Evolutionary conservation across 2,329 filamentous ascomycete species (phyloP), one percentile per base, ranked within the genome.

Genomic region (Xylariaceae sp.): DNA sequence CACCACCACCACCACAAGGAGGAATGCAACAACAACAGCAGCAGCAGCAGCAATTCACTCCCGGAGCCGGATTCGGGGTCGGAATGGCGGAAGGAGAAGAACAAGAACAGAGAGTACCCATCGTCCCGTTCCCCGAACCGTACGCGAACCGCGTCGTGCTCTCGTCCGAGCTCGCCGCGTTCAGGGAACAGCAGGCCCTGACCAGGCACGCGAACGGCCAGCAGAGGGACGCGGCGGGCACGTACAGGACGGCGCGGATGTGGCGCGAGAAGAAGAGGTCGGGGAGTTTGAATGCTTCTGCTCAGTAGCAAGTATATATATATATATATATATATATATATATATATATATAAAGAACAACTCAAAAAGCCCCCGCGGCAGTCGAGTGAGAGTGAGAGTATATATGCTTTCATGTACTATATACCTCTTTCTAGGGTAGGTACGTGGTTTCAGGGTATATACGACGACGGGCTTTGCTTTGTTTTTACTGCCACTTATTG

Each of bases 121-220:
- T 44, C 15, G 7, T 9, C 21, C 32, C 40, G 12, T 51, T 51
- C 34, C 41, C 40, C 9, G 40, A 41, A 17, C 35, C 47, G 14
- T 50, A 42, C 27, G 38, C 43, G 9, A 18, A 8, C n/a, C 31
- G 31, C 9, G 14, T 5, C 19, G 42, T 43, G 27, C 33, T 43
- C 27, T 44, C 47, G 3, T 34, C 36, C 11, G 38, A 48, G 7
- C 19, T 53, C 39, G 2, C 17, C 7, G 34, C 27, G n/a, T 34
- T 39, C 24, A 17, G 34, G n/a, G 32, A 36, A 18, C 32, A 17
- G 9, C 24, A 31, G 35, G 31, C 26, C n/a, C 14, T 34, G n/a
- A 9, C 12, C 3, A 17, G 29, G 9, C 19, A 39, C 19, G 15
- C 13, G 2, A 8, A 6, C 9, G 21, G 11, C 9, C 13, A 13